These are phyloP conservation scores for Lachnellula subtilissima DNA, from an alignment of 2,329 filamentous ascomycete species.

Conservation along the genomic window DNA sequence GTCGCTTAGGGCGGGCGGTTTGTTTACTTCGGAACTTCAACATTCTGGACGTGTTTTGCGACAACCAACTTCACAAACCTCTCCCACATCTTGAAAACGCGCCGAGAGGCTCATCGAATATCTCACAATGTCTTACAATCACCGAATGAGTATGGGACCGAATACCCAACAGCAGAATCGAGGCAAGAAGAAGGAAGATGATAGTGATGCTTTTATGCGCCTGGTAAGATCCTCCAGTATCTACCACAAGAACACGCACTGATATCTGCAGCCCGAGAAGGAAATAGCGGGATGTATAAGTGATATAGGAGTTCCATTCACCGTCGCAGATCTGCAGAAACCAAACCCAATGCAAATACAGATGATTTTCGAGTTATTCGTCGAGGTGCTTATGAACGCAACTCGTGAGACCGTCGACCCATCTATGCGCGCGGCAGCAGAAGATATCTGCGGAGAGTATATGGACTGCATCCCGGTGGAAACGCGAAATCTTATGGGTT, in stretches of 20 bases:
- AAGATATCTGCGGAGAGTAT: constrained; percentile 80
- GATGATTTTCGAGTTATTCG: constrained; percentile 97
- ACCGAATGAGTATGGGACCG: constrained; percentile 48
- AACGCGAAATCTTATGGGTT: constrained; percentile 91
- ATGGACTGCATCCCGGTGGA: constrained; percentile 80
- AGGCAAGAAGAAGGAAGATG: constrained; percentile 51
- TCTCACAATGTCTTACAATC: constrained; percentile 43
- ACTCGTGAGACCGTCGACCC: constrained; percentile 92
- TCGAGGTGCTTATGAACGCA: constrained; percentile 86
- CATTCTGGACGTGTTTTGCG: constrained; percentile 3
- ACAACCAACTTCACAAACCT: constrained; percentile 2
- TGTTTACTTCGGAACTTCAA: constrained; percentile 5
- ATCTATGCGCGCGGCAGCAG: constrained; percentile 86
- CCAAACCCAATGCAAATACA: constrained; percentile 93
- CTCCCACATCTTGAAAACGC: not conserved
- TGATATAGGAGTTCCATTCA: constrained; percentile 91
- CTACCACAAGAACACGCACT: constrained; percentile 8
- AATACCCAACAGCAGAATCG: constrained; percentile 41
- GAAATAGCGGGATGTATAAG: constrained; percentile 97
- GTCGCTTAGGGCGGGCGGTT: not conserved
- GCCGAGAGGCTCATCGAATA: constrained; percentile 1
- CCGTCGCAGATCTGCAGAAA: constrained; percentile 80
- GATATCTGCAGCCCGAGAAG: constrained; percentile 43
- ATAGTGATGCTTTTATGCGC: constrained; percentile 53
- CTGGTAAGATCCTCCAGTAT: constrained; percentile 38